These are phyloP conservation scores for Hippophae tibetana DNA, from an alignment of 306 rosid species.

Conservation along the genomic window DNA sequence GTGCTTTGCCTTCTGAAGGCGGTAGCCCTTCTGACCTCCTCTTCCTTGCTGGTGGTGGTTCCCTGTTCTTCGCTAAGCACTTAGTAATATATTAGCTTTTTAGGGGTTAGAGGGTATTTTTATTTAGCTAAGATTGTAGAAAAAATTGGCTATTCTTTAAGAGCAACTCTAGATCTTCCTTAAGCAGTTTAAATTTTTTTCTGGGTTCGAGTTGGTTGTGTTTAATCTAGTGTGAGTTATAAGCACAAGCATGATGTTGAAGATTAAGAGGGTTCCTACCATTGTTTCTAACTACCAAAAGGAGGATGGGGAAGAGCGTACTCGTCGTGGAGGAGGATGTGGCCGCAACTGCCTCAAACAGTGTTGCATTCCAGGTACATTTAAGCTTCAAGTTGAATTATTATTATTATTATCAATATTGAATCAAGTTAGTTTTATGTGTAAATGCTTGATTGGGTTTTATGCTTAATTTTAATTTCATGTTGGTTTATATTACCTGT, in stretches of 20 bases:
- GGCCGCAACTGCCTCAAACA: constrained; percentile 70
- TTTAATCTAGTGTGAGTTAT: neutral
- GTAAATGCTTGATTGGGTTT: too few species aligned
- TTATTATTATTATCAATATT: too few species aligned
- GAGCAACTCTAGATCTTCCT: constrained; percentile 5
- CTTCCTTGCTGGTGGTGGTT: constrained; percentile 95
- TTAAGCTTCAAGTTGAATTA: neutral
- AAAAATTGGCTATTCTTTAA: neutral
- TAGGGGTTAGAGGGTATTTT: neutral
- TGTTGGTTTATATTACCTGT: too few species aligned
- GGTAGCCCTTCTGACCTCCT: constrained; percentile 98
- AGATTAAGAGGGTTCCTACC: constrained; percentile 88
- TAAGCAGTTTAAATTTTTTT: neutral
- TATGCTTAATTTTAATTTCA: too few species aligned
- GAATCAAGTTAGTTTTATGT: too few species aligned
- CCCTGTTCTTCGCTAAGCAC: neutral
- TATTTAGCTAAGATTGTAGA: constrained; percentile 1
- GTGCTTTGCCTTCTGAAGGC: constrained; percentile 99
- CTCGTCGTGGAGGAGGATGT: constrained; percentile 56
- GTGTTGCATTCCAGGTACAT: constrained; percentile 76
- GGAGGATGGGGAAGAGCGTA: constrained; percentile 48
- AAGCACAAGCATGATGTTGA: constrained; percentile 25
- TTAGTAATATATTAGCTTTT: constrained; percentile 2
- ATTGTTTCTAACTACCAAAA: constrained; percentile 83
- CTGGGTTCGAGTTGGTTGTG: constrained; percentile 4